A percentile compares a stretch with the other conserved stretches of the same genome.
phyloP scores from a whole-genome alignment of 805 yeast genomes.

The Yamadazyma takamatsuzukensis region DNA sequence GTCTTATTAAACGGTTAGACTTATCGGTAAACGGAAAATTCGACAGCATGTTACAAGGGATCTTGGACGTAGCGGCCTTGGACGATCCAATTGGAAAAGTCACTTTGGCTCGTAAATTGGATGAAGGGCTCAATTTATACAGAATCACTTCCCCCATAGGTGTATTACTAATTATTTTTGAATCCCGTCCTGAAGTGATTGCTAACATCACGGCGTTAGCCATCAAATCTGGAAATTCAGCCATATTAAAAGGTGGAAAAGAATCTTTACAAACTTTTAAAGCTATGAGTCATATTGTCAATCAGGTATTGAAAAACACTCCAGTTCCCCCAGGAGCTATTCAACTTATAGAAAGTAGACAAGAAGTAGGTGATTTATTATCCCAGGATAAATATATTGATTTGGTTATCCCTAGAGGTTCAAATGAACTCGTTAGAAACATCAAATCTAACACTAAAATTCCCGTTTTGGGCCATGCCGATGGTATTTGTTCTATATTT shows the following conservation, averaged over 20 bases:
- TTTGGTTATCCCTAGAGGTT: conserved; percentile 97
- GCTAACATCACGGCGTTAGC: conserved; percentile 96
- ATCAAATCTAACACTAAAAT: conserved; percentile 88
- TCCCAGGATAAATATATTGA: conserved; percentile 87
- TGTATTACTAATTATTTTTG: conserved; percentile 86
- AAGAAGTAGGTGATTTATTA: conserved; percentile 81
- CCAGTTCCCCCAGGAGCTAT: conserved; percentile 77
- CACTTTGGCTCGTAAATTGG: conserved; percentile 78
- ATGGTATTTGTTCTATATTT: conserved; percentile 90
- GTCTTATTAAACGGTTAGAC: conserved; percentile 83
- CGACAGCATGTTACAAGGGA: conserved; percentile 92
- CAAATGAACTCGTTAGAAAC: conserved; percentile 82
- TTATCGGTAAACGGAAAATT: conserved; percentile 78
- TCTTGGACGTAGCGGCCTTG: conserved; percentile 82
- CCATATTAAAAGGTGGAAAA: conserved; percentile 95
- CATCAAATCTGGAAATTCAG: conserved; percentile 94
- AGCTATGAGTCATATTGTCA: conserved; percentile 72
- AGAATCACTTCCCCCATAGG: conserved; percentile 94
- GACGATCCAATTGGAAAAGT: conserved; percentile 92
- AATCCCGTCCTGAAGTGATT: conserved; percentile 96
- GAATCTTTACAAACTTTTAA: conserved; percentile 84
- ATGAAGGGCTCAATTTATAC: conserved; percentile 81
- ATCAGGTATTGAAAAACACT: conserved; percentile 56
- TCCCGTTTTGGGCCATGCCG: conserved; percentile 98
- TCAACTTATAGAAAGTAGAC: conserved; percentile 84